A percentile compares a stretch with the other conserved stretches of the same genome.
phyloP scores from a whole-genome alignment of 2,329 filamentous ascomycete species.

The Pezicula radicicola region DNA sequence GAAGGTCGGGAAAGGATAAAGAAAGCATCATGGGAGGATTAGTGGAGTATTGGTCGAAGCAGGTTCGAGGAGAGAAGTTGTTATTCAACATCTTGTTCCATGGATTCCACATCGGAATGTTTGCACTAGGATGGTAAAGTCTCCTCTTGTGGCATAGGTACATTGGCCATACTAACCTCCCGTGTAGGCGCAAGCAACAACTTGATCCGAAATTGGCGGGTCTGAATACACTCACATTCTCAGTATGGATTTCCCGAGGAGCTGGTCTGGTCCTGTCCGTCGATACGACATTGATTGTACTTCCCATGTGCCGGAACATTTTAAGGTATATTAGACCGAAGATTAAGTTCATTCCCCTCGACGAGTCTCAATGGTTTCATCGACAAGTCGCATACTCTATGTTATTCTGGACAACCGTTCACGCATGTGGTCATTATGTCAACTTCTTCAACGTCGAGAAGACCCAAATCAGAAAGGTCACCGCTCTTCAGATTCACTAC shows the following conservation, averaged over 20 bases:
- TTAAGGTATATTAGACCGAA: constrained; percentile 84
- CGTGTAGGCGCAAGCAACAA: constrained; percentile 72
- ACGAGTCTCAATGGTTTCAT: constrained; percentile 97
- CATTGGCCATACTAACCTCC: constrained; percentile 20
- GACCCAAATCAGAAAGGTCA: constrained; percentile 74
- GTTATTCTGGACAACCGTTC: constrained; percentile 76
- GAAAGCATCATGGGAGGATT: constrained; percentile 21
- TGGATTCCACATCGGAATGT: constrained; percentile 73
- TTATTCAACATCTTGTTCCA: constrained; percentile 81
- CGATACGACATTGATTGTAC: constrained; percentile 81
- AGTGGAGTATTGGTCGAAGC: constrained; percentile 46
- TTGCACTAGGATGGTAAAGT: constrained; percentile 79
- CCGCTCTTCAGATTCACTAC: constrained; percentile 90
- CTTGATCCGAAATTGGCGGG: constrained; percentile 64
- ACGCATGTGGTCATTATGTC: constrained; percentile 84
- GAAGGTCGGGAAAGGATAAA: constrained; percentile 6
- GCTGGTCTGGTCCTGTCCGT: constrained; percentile 82
- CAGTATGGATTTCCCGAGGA: constrained; percentile 94
- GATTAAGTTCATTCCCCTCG: constrained; percentile 83
- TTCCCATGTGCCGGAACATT: constrained; percentile 93
- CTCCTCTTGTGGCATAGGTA: neutral
- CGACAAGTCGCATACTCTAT: constrained; percentile 89
- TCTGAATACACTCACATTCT: constrained; percentile 79
- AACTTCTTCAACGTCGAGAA: constrained; percentile 98
- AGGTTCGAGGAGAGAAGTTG: constrained; percentile 69